phyloP scores from a whole-genome alignment of 805 yeast genomes.

The Ogataea minuta region DNA sequence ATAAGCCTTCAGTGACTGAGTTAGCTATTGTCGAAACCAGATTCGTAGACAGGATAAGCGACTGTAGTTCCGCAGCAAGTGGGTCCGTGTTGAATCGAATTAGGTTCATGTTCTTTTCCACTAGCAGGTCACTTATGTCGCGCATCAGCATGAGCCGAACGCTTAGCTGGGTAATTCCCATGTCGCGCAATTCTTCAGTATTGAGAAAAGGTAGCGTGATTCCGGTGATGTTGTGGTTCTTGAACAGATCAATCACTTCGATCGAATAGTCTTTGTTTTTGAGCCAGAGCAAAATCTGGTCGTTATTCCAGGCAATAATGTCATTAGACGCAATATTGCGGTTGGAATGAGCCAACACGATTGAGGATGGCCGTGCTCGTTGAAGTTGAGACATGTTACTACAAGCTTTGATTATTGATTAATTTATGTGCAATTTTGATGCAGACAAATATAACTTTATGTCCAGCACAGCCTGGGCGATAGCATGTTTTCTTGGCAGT shows the following conservation, averaged over 20 bases:
- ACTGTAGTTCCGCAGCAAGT: slow-evolving; percentile 25
- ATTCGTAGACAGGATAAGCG: slow-evolving; percentile 25
- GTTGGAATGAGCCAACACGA: slow-evolving; percentile 19
- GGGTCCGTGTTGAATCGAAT: slow-evolving; percentile 25
- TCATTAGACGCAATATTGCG: slow-evolving; percentile 18
- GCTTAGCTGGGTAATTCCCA: slow-evolving; percentile 57
- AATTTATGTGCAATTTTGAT: neutral
- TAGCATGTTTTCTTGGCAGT: too few relatives aligned
- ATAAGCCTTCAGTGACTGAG: slow-evolving; percentile 23
- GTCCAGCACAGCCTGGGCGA: too few relatives aligned
- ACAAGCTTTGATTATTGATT: neutral
- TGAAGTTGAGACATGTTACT: slow-evolving; percentile 9
- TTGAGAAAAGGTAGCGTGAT: slow-evolving; percentile 66
- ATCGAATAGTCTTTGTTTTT: slow-evolving; percentile 24
- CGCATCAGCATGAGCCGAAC: slow-evolving; percentile 60
- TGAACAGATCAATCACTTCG: slow-evolving; percentile 37
- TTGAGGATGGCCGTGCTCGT: slow-evolving; percentile 19
- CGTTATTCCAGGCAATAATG: slow-evolving; percentile 31
- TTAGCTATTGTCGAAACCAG: slow-evolving; percentile 24
- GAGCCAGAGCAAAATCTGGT: slow-evolving; percentile 33
- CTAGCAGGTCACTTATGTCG: slow-evolving; percentile 53
- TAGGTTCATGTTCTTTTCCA: slow-evolving; percentile 29
- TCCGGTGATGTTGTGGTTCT: slow-evolving; percentile 67
- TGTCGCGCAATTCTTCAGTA: slow-evolving; percentile 67
- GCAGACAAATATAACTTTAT: too few relatives aligned